Evolutionary conservation across 495 filamentous ascomycete species (phyloP).

Genomic region (Pyrenopolyporus hunteri): DNA sequence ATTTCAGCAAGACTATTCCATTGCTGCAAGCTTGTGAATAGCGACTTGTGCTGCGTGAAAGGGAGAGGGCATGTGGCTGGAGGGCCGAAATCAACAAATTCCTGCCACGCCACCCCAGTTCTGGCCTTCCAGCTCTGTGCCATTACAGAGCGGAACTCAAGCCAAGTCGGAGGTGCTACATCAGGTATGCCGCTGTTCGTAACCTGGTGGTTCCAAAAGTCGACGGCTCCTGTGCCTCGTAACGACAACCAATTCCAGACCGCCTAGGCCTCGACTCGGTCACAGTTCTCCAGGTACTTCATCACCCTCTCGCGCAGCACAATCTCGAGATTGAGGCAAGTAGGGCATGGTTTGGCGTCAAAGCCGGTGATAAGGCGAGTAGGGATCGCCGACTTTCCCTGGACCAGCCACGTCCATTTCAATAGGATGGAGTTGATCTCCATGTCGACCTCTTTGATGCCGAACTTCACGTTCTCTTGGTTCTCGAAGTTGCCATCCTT

Average conservation of each 20-base stretch:
- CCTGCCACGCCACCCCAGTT: slow-evolving; percentile 1
- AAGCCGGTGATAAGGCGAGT: slow-evolving; percentile 8
- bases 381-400: neutral
- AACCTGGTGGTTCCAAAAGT: slow-evolving; percentile 14
- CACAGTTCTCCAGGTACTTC: neutral
- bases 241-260: slow-evolving; percentile 16
- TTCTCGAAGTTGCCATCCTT: neutral
- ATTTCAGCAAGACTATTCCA: slow-evolving; percentile 7
- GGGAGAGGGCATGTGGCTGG: neutral
- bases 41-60: neutral
- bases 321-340: slow-evolving; percentile 7
- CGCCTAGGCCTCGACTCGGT: slow-evolving; percentile 9
- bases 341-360: slow-evolving; percentile 10
- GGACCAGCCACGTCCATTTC: slow-evolving; percentile 6
- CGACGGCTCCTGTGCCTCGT: neutral
- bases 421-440: slow-evolving; percentile 12
- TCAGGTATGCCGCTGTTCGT: slow-evolving; percentile 2
- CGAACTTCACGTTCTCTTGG: neutral
- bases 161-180: neutral
- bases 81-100: neutral
- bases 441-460: neutral
- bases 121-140: slow-evolving; percentile 7
- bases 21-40: neutral
- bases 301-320: slow-evolving; percentile 1
- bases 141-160: neutral